Percentiles rank a stretch among this genome's conserved stretches.
These are phyloP conservation scores for Cryphonectria carpinicola DNA, from an alignment of 2,329 filamentous ascomycete species.

Conservation along the genomic window DNA sequence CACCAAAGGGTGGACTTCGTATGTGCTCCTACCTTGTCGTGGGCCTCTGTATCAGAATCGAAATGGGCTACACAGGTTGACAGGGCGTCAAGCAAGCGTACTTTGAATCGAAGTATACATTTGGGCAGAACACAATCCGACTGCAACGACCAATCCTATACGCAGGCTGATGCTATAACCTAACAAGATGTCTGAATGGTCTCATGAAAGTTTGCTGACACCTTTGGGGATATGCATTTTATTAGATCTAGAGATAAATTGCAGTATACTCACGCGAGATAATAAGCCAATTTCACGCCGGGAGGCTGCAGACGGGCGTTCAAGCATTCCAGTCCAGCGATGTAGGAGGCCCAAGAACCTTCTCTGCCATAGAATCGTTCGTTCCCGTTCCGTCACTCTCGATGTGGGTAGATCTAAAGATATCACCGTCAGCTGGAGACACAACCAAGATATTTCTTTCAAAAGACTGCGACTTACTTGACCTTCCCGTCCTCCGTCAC, in stretches of 20 bases:
- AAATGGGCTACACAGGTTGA: not conserved
- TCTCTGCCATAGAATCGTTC: constrained; percentile 57
- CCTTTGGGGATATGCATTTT: not conserved
- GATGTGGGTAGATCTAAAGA: constrained; percentile 65
- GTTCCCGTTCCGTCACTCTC: constrained; percentile 90
- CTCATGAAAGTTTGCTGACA: not conserved
- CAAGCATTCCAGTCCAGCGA: constrained; percentile 25
- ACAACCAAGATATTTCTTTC: too few relatives aligned
- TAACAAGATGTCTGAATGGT: not conserved
- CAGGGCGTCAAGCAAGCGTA: not conserved
- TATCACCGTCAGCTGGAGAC: constrained; percentile 1
- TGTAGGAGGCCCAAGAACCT: constrained; percentile 35
- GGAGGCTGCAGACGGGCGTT: not conserved
- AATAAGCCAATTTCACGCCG: not conserved
- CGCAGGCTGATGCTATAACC: not conserved
- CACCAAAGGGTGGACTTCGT: not conserved
- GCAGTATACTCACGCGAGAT: not conserved
- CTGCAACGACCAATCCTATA: not conserved
- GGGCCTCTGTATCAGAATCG: not conserved
- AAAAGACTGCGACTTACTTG: constrained; percentile 44
- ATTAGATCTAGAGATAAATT: not conserved
- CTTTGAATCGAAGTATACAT: not conserved
- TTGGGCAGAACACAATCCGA: not conserved
- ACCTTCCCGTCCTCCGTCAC: constrained; percentile 85
- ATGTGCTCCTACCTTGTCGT: not conserved